Evolutionary conservation across 495 filamentous ascomycete species (phyloP).

Genomic region (Penicillium coprophilum): DNA sequence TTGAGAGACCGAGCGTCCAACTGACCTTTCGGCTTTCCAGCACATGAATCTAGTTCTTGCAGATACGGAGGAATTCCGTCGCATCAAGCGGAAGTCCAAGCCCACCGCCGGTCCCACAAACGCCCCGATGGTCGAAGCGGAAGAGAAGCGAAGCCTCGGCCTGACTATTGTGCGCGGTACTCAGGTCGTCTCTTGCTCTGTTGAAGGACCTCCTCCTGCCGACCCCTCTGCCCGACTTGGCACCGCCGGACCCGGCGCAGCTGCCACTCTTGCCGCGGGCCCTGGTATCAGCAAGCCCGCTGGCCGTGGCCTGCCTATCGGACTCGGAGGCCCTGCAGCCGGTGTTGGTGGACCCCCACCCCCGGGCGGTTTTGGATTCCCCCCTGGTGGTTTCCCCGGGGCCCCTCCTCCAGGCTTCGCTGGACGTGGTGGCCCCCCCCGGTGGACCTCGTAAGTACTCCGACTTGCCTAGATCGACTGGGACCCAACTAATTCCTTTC

Average conservation of each 20-base stretch:
- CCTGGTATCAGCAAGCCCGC: conserved; percentile 90
- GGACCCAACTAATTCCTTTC: conserved; percentile 6
- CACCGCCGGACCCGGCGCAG: conserved; percentile 63
- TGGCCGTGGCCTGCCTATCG: conserved; percentile 84
- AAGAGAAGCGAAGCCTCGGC: conserved; percentile 95
- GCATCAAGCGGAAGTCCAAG: conserved; percentile 89
- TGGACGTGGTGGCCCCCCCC: conserved; percentile 68
- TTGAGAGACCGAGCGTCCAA: conserved; percentile 18
- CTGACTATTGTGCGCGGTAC: conserved; percentile 93
- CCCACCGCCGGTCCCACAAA: conserved; percentile 57
- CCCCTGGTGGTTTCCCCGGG: conserved; percentile 66
- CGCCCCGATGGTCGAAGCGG: conserved; percentile 70
- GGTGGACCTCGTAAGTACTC: conserved; percentile 59
- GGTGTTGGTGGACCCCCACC: conserved; percentile 82
- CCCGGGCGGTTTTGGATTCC: conserved; percentile 57
- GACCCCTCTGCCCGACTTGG: conserved; percentile 90
- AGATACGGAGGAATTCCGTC: conserved; percentile 98
- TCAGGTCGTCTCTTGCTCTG: conserved; percentile 88
- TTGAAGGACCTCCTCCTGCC: conserved; percentile 94
- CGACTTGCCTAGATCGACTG: not conserved
- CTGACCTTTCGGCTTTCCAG: conserved; percentile 42
- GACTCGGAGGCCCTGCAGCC: conserved; percentile 84
- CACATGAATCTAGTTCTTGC: conserved; percentile 99
- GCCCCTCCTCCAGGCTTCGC: conserved; percentile 72
- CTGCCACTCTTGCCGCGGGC: conserved; percentile 71